Conservation (phyloP, 305 asterid genomes). For the Plantago rigida region DNA sequence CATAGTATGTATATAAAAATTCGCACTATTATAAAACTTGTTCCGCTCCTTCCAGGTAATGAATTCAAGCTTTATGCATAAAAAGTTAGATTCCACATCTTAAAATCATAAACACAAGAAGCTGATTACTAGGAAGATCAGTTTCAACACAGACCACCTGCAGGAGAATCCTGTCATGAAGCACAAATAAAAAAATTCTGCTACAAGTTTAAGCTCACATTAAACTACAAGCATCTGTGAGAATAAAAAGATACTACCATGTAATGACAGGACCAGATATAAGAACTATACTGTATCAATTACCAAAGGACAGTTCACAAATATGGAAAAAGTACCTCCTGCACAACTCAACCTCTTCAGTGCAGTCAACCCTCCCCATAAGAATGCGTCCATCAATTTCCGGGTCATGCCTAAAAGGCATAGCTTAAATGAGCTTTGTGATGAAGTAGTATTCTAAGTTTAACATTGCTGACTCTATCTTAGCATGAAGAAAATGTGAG, state of each 20-base stretch:
- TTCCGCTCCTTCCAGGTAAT: conserved; percentile 3
- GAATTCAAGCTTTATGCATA: conserved; percentile 1
- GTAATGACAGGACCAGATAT: conserved; percentile 18
- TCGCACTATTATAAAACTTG: no score
- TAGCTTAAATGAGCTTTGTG: conserved; percentile 26
- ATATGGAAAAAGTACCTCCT: conserved; percentile 48
- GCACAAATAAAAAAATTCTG: conserved; percentile 4
- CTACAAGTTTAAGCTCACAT: not conserved
- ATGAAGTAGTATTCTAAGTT: conserved; percentile 21
- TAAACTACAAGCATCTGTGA: conserved; percentile 1
- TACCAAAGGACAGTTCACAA: conserved; percentile 6
- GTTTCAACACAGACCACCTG: conserved; percentile 11
- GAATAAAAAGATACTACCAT: not conserved
- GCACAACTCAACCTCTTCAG: conserved; percentile 70
- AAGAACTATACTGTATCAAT: conserved; percentile 17
- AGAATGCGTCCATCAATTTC: conserved; percentile 84
- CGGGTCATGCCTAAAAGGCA: conserved; percentile 53
- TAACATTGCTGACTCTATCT: conserved; percentile 19
- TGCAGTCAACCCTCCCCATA: conserved; percentile 91
- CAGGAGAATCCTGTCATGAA: conserved; percentile 12
- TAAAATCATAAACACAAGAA: not conserved
- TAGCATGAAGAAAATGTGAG: conserved; percentile 19
- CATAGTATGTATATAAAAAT: not conserved
- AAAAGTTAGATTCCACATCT: conserved; percentile 1
- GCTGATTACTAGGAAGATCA: not conserved